A percentile compares a stretch with the other conserved stretches of the same genome.
phyloP scores from a whole-genome alignment of 1,284 basidiomycete genomes.

The Mycocalia duriaeana region DNA sequence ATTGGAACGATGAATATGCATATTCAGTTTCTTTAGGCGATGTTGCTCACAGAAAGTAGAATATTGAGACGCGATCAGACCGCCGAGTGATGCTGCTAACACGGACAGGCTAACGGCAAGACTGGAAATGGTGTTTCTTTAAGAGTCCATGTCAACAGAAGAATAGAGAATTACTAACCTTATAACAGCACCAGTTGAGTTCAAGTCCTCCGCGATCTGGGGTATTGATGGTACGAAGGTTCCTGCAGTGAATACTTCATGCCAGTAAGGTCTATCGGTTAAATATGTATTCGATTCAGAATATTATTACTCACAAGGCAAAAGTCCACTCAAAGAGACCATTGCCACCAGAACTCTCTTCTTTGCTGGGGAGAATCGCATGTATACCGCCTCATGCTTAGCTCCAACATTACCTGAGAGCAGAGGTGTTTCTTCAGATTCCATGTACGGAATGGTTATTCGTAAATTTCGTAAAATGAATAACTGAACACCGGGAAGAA shows the following conservation, averaged over 20 bases:
- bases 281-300: too few relatives aligned
- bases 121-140: slow-evolving; percentile 1
- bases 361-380: slow-evolving; percentile 36
- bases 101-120: slow-evolving; percentile 11
- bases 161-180: slow-evolving; percentile 20
- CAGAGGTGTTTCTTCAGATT: slow-evolving; percentile 4
- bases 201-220: slow-evolving; percentile 8
- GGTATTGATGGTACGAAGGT: slow-evolving; percentile 5
- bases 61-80: slow-evolving; percentile 4
- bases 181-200: slow-evolving; percentile 7
- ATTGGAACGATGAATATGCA: slow-evolving; percentile 45
- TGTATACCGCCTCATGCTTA: slow-evolving; percentile 30
- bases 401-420: background rate
- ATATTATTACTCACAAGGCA: slow-evolving; percentile 42
- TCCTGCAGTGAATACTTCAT: slow-evolving; percentile 1
- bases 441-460: background rate
- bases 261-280: slow-evolving; percentile 15
- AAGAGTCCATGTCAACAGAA: slow-evolving; percentile 27
- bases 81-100: slow-evolving; percentile 8
- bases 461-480: too few relatives aligned
- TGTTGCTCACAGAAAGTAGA: slow-evolving; percentile 8
- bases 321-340: slow-evolving; percentile 42
- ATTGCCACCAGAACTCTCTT: slow-evolving; percentile 44
- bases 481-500: background rate
- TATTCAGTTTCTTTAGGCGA: background rate